Conservation (phyloP, 495 filamentous ascomycete genomes). For the Pyrenopolyporus hunteri region DNA sequence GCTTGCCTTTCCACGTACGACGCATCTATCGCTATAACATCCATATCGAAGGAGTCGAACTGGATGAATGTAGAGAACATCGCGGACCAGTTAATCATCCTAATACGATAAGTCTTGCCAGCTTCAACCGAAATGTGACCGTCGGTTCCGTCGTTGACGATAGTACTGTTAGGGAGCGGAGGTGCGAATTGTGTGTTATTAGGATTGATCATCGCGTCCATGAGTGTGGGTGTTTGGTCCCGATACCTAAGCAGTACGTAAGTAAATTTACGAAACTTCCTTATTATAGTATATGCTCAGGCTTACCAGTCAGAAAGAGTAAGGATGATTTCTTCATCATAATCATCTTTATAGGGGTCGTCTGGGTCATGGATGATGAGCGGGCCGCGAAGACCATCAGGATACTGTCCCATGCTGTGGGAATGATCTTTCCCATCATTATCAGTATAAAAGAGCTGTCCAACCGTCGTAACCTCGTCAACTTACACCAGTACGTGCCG, state of each 20-base stretch:
- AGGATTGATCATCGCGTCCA: slow-evolving; percentile 59
- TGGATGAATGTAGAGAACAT: slow-evolving; percentile 66
- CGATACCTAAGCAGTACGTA: slow-evolving; percentile 64
- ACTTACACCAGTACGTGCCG: slow-evolving; percentile 83
- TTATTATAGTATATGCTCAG: slow-evolving; percentile 50
- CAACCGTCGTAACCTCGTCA: slow-evolving; percentile 33
- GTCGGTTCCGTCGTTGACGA: slow-evolving; percentile 71
- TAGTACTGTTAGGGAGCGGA: slow-evolving; percentile 63
- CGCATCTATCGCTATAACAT: slow-evolving; percentile 62
- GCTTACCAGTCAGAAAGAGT: slow-evolving; percentile 67
- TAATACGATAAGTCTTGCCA: slow-evolving; percentile 78
- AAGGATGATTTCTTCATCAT: slow-evolving; percentile 68
- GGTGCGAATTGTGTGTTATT: slow-evolving; percentile 61
- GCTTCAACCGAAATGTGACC: slow-evolving; percentile 65
- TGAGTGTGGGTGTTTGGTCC: slow-evolving; percentile 58
- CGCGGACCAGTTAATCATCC: slow-evolving; percentile 73
- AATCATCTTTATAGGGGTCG: slow-evolving; percentile 65
- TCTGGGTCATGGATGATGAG: slow-evolving; percentile 73
- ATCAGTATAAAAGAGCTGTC: slow-evolving; percentile 20
- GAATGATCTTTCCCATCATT: slow-evolving; percentile 61
- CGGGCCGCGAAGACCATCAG: slow-evolving; percentile 76
- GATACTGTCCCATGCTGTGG: slow-evolving; percentile 74
- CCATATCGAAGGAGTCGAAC: slow-evolving; percentile 66
- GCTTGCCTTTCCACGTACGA: slow-evolving; percentile 45
- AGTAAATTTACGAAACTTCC: slow-evolving; percentile 38